Evolutionary conservation across 2,329 filamentous ascomycete genomes (phyloP).

Genomic region (Colletotrichum camelliae): DNA sequence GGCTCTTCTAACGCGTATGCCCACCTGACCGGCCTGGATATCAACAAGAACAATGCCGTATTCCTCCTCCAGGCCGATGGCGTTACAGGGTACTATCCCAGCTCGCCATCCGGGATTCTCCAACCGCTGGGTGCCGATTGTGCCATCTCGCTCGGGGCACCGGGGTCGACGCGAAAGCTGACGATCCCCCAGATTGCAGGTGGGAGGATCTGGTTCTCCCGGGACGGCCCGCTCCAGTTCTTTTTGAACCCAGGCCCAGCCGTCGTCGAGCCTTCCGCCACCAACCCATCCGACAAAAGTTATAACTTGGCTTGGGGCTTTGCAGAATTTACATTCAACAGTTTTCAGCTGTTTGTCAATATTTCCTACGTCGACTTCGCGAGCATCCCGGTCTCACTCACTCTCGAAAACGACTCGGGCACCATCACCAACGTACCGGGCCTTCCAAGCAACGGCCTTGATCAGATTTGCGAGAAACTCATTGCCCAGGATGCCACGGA

Average conservation of each 20-base stretch:
- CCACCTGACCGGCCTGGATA: slow-evolving; percentile 72
- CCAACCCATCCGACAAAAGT: slow-evolving; percentile 68
- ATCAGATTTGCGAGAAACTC: slow-evolving; percentile 49
- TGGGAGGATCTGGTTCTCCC: slow-evolving; percentile 75
- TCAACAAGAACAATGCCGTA: slow-evolving; percentile 63
- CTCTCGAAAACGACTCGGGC: slow-evolving; percentile 53
- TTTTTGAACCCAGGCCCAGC: slow-evolving; percentile 74
- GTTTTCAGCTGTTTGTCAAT: slow-evolving; percentile 66
- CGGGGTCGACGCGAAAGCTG: slow-evolving; percentile 63
- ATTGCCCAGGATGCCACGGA: slow-evolving; percentile 49
- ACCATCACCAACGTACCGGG: slow-evolving; percentile 52
- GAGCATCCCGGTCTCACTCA: slow-evolving; percentile 64
- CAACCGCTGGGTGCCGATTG: slow-evolving; percentile 60
- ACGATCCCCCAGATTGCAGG: slow-evolving; percentile 74
- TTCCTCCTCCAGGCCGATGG: slow-evolving; percentile 72
- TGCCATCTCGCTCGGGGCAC: slow-evolving; percentile 66
- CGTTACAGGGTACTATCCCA: slow-evolving; percentile 67
- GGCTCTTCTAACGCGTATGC: slow-evolving; percentile 66
- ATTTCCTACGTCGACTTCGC: slow-evolving; percentile 82
- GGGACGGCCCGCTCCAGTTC: slow-evolving; percentile 67
- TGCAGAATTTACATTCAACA: slow-evolving; percentile 72
- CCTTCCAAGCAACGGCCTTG: slow-evolving; percentile 51
- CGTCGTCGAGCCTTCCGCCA: slow-evolving; percentile 76
- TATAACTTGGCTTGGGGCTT: slow-evolving; percentile 69
- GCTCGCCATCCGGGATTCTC: slow-evolving; percentile 57